phyloP scores from a whole-genome alignment of 176 grass and related monocot genomes.

The Rhynchospora breviuscula region DNA sequence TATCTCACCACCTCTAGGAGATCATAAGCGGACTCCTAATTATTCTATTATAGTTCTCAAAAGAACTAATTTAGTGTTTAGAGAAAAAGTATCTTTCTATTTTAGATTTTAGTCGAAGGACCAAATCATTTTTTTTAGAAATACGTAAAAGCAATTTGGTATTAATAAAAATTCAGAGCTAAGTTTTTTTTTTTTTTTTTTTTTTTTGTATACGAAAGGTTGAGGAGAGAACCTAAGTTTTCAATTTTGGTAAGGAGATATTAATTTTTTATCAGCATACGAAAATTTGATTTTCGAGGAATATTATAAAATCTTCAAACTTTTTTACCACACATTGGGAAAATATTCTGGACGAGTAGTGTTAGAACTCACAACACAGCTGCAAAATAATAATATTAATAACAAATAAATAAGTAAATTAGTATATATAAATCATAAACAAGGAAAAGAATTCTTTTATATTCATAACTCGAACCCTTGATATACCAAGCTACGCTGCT shows the following conservation, averaged over 20 bases:
- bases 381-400: too few relatives aligned
- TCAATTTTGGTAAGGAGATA: background rate
- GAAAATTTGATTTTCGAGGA: background rate
- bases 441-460: too few relatives aligned
- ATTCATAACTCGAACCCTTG: too few relatives aligned
- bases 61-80: background rate
- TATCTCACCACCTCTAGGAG: too few relatives aligned
- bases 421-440: too few relatives aligned
- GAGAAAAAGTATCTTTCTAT: background rate
- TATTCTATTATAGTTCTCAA: too few relatives aligned
- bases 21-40: background rate
- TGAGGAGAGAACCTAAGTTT: background rate
- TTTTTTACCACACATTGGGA: too few relatives aligned
- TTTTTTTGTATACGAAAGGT: background rate
- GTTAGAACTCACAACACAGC: too few relatives aligned
- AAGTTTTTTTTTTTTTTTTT: background rate
- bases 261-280: background rate
- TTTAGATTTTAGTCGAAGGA: background rate
- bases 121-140: background rate
- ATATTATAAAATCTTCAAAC: too few relatives aligned
- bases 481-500: too few relatives aligned
- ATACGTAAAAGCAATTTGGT: background rate
- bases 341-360: too few relatives aligned
- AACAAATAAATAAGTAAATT: too few relatives aligned
- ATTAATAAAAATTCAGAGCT: background rate